Conservation (phyloP, 1,284 basidiomycete genomes). For the Xerocomus nothofagi region DNA sequence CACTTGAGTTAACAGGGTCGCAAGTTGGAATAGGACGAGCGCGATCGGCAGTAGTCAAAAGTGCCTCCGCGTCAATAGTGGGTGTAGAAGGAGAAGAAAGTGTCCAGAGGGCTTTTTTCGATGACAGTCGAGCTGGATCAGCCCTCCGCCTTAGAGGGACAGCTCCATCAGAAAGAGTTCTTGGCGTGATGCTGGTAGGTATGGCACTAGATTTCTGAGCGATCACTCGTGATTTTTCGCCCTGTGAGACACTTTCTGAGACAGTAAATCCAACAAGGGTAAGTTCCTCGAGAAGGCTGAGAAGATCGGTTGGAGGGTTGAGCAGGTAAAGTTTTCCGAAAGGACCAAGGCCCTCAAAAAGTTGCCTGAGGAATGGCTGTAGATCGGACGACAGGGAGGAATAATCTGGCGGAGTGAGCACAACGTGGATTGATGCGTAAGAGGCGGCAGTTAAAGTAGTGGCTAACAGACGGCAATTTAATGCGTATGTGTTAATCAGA, state of each 20-base stretch:
- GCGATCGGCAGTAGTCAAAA: slow-evolving; percentile 74
- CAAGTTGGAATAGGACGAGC: slow-evolving; percentile 66
- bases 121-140: slow-evolving; percentile 58
- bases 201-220: slow-evolving; percentile 65
- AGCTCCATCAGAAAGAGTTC: slow-evolving; percentile 41
- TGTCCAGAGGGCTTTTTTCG: slow-evolving; percentile 80
- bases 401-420: slow-evolving; percentile 63
- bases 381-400: slow-evolving; percentile 51
- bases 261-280: slow-evolving; percentile 62
- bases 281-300: slow-evolving; percentile 55
- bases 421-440: slow-evolving; percentile 66
- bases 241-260: slow-evolving; percentile 41
- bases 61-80: slow-evolving; percentile 73
- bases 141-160: slow-evolving; percentile 49
- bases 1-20: slow-evolving; percentile 54
- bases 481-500: slow-evolving; percentile 3
- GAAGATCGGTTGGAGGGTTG: slow-evolving; percentile 46
- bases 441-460: slow-evolving; percentile 52
- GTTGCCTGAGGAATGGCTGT: slow-evolving; percentile 55
- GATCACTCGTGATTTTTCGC: slow-evolving; percentile 44
- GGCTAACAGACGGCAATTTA: slow-evolving; percentile 43
- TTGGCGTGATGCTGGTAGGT: slow-evolving; percentile 29
- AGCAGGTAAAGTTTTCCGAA: slow-evolving; percentile 68
- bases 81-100: slow-evolving; percentile 60
- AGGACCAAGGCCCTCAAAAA: slow-evolving; percentile 57